Base-by-base conservation (phyloP, 306 rosid species). In the Pyrus pyrifolia region DNA sequence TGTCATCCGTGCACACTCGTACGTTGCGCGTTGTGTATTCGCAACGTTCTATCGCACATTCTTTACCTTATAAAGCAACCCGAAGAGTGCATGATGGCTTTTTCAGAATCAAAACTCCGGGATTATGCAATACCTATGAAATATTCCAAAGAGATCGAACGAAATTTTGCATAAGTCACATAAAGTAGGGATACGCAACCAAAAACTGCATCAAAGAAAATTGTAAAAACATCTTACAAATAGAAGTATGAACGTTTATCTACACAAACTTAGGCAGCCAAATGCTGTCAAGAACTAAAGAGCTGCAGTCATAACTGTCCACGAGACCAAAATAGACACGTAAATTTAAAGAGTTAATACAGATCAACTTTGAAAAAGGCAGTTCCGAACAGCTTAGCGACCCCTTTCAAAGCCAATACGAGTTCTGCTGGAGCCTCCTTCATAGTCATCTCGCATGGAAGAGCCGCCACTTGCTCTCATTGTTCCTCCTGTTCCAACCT, bases 381-480 rank as follows among this genome's bases (percentile, higher is more conserved):
- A 9, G 63, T 9, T 22, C 19, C 4, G 35, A 61, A 27, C 67
- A 27, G 22, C 78, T 83, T 83, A 89, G 58, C 86, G 97, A 31
- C 93, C 93, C 82, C 92, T 82, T 86, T 90, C 96, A 66, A 94
- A 94, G 57, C 98, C 96, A 73, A 95, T 90, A 49, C 91, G 95
- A 42, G 89, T 85, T 80, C 97, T 84, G 65, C 96, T 81, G 11
- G 96, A 95, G 57, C 96, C 96, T 73, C 93, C 89, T 3, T 90
- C 97, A n/a, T 86, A 25, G 60, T 90, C 86, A 59, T 92, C 98
- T 58, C 96, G 77, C 85, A 79, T 90, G 5, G 96, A 89, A 38
- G 96, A 92, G 35, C 97, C 98, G 35, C 86, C 97, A 66, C 97
- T 89, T 13, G 97, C 97, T 78, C 91, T 89, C 96, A 95, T 92